Base-by-base conservation (phyloP, 371 early-diverging fungal species). In the Mucor ambiguus region DNA sequence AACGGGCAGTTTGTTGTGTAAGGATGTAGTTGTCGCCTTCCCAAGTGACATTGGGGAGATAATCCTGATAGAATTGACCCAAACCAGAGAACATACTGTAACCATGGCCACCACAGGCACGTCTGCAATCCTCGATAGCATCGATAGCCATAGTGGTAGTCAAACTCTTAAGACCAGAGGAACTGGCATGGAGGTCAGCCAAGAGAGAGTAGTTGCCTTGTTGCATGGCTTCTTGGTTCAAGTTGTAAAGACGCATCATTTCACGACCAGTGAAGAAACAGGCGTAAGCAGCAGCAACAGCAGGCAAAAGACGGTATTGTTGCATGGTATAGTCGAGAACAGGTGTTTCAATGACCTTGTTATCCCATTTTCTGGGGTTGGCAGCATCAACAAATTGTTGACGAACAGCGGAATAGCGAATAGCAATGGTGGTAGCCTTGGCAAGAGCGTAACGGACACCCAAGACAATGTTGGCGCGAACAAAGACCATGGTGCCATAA, bases 171-270 rank as follows among this genome's bases (percentile, higher is more conserved):
- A 96, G 85, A 7, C 93, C 93, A 0, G 93, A 92, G 1, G 90
- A 89, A 60, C 89, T 87, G 32, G 93, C 94, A 68, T 96, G 96
- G 1, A 95, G 85, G 73, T 93, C 95, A 61, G 92, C 90, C 57
- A 94, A 81, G 52, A 84, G 63, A 20, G 69, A 66, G 29, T 75
- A 81, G 63, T 88, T 82, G 14, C 87, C 83, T 29, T 83, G 67
- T 37, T 79, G 66, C 65, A 93, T 86, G 29, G 81, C 84, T 10
- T 68, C 73, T 69, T 89, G 83, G 58, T 85, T 80, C 22, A 82
- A 72, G 33, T 84, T 64, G 75, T 92, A 93, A 67, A 86, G 76
- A 14, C 67, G 72, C 55, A 83, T 69, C 84, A 92, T 90, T 44
- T 81, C 86, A 38, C 81, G 73, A 4, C 89, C 89, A 16, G 91